Percentiles rank a stretch among this genome's conserved stretches.
These are phyloP conservation scores for Salix brachista DNA, from an alignment of 345 rosid species.

Conservation along the genomic window DNA sequence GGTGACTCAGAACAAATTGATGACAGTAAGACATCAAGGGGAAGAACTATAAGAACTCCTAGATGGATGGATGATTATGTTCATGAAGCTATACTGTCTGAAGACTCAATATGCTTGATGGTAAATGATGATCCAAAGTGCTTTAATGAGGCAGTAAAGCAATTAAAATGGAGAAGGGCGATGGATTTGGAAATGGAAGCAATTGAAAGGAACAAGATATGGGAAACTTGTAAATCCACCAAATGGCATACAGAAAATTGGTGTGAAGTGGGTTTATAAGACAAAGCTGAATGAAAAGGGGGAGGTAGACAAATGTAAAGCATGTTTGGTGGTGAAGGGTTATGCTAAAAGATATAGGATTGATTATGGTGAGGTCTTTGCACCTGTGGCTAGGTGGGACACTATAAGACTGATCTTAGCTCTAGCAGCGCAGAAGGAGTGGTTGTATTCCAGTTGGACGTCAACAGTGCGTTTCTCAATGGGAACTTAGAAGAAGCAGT, in stretches of 20 bases:
- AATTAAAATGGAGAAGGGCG: neutral
- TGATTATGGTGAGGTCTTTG: no score
- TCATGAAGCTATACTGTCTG: rapidly evolving
- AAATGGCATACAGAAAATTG: neutral
- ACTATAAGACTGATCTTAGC: neutral
- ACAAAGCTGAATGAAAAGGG: neutral
- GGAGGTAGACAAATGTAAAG: neutral
- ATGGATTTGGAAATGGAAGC: neutral
- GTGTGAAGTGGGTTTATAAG: neutral
- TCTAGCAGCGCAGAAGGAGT: rapidly evolving
- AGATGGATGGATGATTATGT: neutral
- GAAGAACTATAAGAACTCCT: neutral
- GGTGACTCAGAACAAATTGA: no score
- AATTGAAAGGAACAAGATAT: no score
- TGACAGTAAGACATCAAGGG: neutral
- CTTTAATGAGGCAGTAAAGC: neutral
- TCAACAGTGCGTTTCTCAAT: neutral
- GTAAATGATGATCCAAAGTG: neutral
- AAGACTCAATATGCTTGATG: no score
- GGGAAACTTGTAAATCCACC: neutral
- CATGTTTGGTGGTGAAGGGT: neutral
- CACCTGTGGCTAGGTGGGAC: neutral
- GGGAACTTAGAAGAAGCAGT: neutral
- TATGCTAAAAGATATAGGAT: neutral
- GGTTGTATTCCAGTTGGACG: neutral